A percentile compares a stretch with the other conserved stretches of the same genome.
phyloP scores from a whole-genome alignment of 495 filamentous ascomycete species.

The Cercophora sp. region DNA sequence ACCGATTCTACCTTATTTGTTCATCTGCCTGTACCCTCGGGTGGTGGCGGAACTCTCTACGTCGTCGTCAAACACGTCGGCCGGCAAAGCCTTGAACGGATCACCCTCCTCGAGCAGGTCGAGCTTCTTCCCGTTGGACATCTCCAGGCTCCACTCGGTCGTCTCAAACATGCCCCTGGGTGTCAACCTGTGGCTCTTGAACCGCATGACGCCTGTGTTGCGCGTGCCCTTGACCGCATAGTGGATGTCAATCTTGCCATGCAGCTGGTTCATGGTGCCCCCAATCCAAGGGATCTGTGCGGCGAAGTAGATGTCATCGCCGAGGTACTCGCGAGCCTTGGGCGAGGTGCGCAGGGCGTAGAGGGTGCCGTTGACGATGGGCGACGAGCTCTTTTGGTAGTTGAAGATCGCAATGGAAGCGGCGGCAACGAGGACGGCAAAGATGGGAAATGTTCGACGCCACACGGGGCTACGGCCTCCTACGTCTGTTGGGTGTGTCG shows the following conservation, averaged over 20 bases:
- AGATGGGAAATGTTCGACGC: conserved; percentile 51
- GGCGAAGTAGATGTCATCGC: conserved; percentile 90
- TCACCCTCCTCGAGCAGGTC: conserved; percentile 64
- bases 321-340: conserved; percentile 68
- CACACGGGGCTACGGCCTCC: too few relatives aligned
- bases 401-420: conserved; percentile 89
- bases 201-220: conserved; percentile 68
- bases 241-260: conserved; percentile 81
- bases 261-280: conserved; percentile 90
- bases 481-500: too few relatives aligned
- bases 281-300: conserved; percentile 87
- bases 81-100: conserved; percentile 51
- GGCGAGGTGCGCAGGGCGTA: conserved; percentile 84
- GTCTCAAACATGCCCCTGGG: conserved; percentile 73
- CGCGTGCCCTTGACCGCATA: conserved; percentile 86
- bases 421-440: conserved; percentile 54
- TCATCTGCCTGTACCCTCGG: conserved; percentile 40
- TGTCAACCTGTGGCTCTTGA: conserved; percentile 68
- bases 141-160: conserved; percentile 71
- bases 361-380: conserved; percentile 77
- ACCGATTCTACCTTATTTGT: conserved; percentile 20
- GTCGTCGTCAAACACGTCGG: conserved; percentile 30
- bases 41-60: not conserved
- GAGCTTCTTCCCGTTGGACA: conserved; percentile 58
- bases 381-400: conserved; percentile 86